Conservation (phyloP, 306 rosid genomes). For the Notholithocarpus densiflorus region DNA sequence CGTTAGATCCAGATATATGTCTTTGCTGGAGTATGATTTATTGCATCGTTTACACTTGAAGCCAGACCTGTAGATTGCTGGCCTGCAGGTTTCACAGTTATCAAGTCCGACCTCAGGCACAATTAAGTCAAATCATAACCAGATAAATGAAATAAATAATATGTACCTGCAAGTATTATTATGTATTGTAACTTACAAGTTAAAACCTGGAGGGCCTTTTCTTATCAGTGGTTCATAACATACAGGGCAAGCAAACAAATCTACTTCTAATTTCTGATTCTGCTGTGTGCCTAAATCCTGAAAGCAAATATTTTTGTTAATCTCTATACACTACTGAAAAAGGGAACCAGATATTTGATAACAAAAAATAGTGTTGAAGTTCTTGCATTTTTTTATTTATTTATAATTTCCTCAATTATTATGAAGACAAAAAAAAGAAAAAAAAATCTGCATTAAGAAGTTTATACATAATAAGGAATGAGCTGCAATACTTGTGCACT, state of each 20-base stretch:
- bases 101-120: conserved; percentile 7
- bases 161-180: not conserved
- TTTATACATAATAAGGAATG: not conserved
- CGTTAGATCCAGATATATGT: conserved; percentile 72
- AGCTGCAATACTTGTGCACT: not conserved
- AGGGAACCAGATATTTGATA: not conserved
- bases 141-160: not conserved
- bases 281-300: conserved; percentile 43
- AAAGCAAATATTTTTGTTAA: conserved; percentile 10
- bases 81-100: conserved; percentile 41
- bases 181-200: conserved; percentile 56
- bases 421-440: not conserved
- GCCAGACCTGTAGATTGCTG: conserved; percentile 87
- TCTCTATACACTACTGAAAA: conserved; percentile 1
- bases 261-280: conserved; percentile 38
- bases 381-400: not conserved
- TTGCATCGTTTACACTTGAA: conserved; percentile 78
- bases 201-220: conserved; percentile 81
- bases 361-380: not conserved
- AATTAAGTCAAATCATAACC: not conserved
- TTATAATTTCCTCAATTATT: not conserved
- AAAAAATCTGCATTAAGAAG: not conserved
- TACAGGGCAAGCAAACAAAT: conserved; percentile 74
- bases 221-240: conserved; percentile 86
- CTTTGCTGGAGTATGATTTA: conserved; percentile 82